Percentiles rank a stretch among this genome's conserved stretches.
These are phyloP conservation scores for Cutaneotrichosporon mucoides DNA, from an alignment of 1,284 basidiomycete species.

Conservation along the genomic window DNA sequence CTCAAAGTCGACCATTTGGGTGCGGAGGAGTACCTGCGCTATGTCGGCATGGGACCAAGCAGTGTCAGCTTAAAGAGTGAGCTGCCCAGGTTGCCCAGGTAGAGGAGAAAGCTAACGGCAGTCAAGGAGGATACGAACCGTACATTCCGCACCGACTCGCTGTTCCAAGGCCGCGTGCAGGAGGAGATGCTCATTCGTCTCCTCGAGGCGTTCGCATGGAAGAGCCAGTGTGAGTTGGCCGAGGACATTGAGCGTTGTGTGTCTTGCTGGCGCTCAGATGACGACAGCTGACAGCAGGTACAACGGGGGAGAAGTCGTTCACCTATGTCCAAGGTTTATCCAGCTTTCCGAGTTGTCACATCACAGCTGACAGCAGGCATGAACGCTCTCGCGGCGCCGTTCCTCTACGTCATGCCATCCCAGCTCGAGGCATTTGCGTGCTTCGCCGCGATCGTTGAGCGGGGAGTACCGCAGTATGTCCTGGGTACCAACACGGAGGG, in stretches of 20 bases:
- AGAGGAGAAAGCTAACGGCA: slow-evolving; percentile 18
- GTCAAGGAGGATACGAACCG: slow-evolving; percentile 59
- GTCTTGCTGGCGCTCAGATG: no score
- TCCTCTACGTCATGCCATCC: slow-evolving; percentile 91
- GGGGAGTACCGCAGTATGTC: slow-evolving; percentile 87
- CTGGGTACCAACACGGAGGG: slow-evolving; percentile 88
- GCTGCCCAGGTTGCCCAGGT: slow-evolving; percentile 5
- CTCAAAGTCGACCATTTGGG: slow-evolving; percentile 72
- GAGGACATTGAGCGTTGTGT: not conserved
- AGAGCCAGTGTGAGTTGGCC: slow-evolving; percentile 63
- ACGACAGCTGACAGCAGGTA: slow-evolving; percentile 6
- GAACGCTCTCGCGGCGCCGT: slow-evolving; percentile 97
- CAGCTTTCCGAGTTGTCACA: not conserved
- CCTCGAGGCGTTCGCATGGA: slow-evolving; percentile 95
- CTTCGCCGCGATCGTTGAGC: slow-evolving; percentile 91
- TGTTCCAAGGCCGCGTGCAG: slow-evolving; percentile 89
- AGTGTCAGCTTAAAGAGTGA: slow-evolving; percentile 83
- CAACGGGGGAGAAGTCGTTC: slow-evolving; percentile 1
- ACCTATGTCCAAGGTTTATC: slow-evolving; percentile 77
- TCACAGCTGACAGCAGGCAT: slow-evolving; percentile 55
- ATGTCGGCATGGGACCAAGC: slow-evolving; percentile 77
- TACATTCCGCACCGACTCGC: slow-evolving; percentile 88
- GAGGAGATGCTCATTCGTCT: slow-evolving; percentile 95
- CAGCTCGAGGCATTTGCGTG: slow-evolving; percentile 95
- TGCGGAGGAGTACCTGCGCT: slow-evolving; percentile 70